Percentiles rank a stretch among this genome's conserved stretches.
These are phyloP conservation scores for Plectranthus barbatus DNA, from an alignment of 257 asterid species.

Conservation along the genomic window DNA sequence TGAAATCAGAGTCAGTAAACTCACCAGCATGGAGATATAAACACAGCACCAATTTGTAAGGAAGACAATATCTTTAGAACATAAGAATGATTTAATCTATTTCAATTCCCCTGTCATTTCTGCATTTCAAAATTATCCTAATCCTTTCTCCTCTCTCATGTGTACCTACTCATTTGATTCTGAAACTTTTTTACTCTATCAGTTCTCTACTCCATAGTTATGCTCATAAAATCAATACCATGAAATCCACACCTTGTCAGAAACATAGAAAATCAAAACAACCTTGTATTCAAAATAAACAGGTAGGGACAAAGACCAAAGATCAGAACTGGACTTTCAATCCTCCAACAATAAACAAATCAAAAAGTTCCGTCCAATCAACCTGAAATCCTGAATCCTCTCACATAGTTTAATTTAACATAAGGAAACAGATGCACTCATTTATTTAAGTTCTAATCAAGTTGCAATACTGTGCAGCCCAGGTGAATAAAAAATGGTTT, in stretches of 20 bases:
- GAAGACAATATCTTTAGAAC: not conserved
- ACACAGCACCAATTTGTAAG: not conserved
- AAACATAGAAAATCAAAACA: not conserved
- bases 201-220: not conserved
- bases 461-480: not conserved
- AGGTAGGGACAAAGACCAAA: not conserved
- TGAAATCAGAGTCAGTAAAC: conserved; percentile 20
- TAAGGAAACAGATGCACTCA: not conserved
- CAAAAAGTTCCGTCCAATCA: not conserved
- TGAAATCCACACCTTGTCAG: not conserved
- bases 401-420: not conserved
- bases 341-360: not conserved
- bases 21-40: conserved; percentile 13
- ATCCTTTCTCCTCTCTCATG: not conserved
- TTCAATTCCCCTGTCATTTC: not conserved
- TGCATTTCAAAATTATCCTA: not conserved
- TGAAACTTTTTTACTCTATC: not conserved
- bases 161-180: not conserved
- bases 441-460: not conserved
- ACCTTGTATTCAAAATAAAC: not conserved
- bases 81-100: not conserved
- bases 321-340: not conserved
- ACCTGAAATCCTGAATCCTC: not conserved
- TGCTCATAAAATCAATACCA: not conserved
- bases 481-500: not conserved